phyloP scores from a whole-genome alignment of 805 yeast species.

The Zygotorulaspora chibaensis region DNA sequence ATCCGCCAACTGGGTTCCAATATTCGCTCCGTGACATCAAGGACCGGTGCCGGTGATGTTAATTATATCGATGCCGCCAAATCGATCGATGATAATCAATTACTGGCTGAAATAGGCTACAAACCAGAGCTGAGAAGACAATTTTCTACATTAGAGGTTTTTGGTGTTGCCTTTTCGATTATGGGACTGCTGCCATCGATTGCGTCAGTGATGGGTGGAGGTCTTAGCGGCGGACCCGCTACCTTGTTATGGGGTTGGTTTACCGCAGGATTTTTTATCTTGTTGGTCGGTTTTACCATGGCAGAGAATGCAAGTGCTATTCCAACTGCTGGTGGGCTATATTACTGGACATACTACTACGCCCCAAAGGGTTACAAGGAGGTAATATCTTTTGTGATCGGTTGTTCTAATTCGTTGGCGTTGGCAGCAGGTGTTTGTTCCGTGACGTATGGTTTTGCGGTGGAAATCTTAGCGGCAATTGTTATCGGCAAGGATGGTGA shows the following conservation, averaged over 20 bases:
- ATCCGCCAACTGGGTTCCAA: slow-evolving; percentile 8
- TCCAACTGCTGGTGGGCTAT: slow-evolving; percentile 75
- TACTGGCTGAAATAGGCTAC: slow-evolving; percentile 50
- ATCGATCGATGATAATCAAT: slow-evolving; percentile 19
- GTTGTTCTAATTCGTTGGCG: slow-evolving; percentile 64
- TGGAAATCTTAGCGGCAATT: slow-evolving; percentile 55
- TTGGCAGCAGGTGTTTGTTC: slow-evolving; percentile 63
- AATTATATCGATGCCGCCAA: slow-evolving; percentile 23
- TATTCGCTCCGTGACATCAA: slow-evolving; percentile 18
- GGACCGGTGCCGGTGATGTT: slow-evolving; percentile 27
- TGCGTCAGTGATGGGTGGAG: slow-evolving; percentile 50
- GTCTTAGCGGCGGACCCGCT: slow-evolving; percentile 59
- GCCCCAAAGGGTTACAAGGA: slow-evolving; percentile 52
- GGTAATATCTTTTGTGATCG: slow-evolving; percentile 58
- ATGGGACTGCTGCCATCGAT: slow-evolving; percentile 69
- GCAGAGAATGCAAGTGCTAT: slow-evolving; percentile 63
- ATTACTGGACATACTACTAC: slow-evolving; percentile 63
- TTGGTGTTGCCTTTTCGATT: slow-evolving; percentile 67
- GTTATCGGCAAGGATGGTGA: slow-evolving; percentile 50
- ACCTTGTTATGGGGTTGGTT: slow-evolving; percentile 71
- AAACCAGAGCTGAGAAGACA: slow-evolving; percentile 62
- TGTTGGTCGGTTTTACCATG: slow-evolving; percentile 60
- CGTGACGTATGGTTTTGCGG: slow-evolving; percentile 67
- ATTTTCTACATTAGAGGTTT: slow-evolving; percentile 58
- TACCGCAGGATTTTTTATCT: slow-evolving; percentile 46